Conservation (phyloP, 2,329 filamentous ascomycete species). For the Sarocladium brachiariae region DNA sequence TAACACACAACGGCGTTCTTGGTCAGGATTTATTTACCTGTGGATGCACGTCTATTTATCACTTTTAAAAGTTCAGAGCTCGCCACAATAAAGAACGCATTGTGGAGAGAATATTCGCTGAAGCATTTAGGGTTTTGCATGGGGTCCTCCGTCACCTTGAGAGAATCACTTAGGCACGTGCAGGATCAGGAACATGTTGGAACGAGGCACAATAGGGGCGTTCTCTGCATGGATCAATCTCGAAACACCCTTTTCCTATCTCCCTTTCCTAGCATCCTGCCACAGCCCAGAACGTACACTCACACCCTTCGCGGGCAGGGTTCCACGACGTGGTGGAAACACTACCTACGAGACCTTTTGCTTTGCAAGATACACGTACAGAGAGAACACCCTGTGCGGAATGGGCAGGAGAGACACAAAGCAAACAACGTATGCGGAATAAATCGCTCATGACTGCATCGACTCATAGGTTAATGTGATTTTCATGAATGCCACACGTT, state of each 20-base stretch:
- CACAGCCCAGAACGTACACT: conserved; percentile 5
- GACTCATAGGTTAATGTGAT: conserved; percentile 8
- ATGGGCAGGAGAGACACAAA: conserved; percentile 6
- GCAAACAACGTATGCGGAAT: conserved; percentile 6
- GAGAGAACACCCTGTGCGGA: neutral
- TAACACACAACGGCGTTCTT: neutral
- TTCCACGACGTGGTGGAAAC: neutral
- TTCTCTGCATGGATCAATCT: too few relatives aligned
- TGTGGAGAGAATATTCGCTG: too few relatives aligned
- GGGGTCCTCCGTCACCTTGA: too few relatives aligned
- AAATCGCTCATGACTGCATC: conserved; percentile 12
- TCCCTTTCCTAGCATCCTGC: neutral
- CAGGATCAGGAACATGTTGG: neutral
- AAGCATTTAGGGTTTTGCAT: too few relatives aligned
- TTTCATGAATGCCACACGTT: conserved; percentile 1
- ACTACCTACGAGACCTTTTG: neutral
- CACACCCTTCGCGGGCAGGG: neutral
- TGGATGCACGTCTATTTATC: neutral
- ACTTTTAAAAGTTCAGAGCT: neutral
- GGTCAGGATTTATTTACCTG: neutral
- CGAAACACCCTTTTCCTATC: neutral
- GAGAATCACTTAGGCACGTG: too few relatives aligned
- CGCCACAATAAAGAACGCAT: neutral
- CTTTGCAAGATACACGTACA: neutral
- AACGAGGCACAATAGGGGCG: neutral